Evolutionary conservation across 371 early-diverging fungal genomes (phyloP).

Genomic region (Mucor indicus): DNA sequence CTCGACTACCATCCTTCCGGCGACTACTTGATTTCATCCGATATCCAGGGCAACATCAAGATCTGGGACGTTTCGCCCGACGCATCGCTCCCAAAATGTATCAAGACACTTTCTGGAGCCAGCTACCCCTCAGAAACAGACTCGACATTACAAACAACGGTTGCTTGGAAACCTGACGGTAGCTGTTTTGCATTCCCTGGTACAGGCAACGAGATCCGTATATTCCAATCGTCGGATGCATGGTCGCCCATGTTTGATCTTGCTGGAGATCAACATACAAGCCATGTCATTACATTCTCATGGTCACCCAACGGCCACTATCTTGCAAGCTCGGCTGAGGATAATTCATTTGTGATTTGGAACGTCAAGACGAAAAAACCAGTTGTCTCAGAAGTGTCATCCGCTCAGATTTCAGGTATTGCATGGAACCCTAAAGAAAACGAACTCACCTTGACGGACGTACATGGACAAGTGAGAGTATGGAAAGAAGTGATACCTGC

Average conservation of each 20-base stretch:
- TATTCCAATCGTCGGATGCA: conserved; percentile 26
- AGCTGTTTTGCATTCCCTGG: conserved; percentile 56
- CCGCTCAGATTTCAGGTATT: conserved; percentile 29
- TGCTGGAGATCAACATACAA: conserved; percentile 32
- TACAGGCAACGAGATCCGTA: conserved; percentile 36
- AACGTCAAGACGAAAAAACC: conserved; percentile 21
- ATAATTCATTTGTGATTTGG: conserved; percentile 55
- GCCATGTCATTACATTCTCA: conserved; percentile 35
- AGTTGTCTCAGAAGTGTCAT: conserved; percentile 20
- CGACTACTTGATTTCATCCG: conserved; percentile 51
- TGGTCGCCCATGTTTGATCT: conserved; percentile 43
- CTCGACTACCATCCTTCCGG: conserved; percentile 43
- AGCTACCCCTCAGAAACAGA: conserved; percentile 12
- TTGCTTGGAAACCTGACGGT: conserved; percentile 62
- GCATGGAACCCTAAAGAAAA: conserved; percentile 57
- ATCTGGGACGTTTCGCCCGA: conserved; percentile 55
- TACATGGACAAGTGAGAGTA: conserved; percentile 31
- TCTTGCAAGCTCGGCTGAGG: conserved; percentile 40
- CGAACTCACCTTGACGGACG: conserved; percentile 45
- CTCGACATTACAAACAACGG: conserved; percentile 14
- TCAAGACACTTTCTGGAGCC: conserved; percentile 20
- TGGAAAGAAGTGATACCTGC: conserved; percentile 51
- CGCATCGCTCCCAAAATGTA: conserved; percentile 35
- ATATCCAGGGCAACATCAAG: conserved; percentile 56
- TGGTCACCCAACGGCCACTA: conserved; percentile 67